Conservation (phyloP, 371 early-diverging fungal genomes). For the Apophysomyces sp. region DNA sequence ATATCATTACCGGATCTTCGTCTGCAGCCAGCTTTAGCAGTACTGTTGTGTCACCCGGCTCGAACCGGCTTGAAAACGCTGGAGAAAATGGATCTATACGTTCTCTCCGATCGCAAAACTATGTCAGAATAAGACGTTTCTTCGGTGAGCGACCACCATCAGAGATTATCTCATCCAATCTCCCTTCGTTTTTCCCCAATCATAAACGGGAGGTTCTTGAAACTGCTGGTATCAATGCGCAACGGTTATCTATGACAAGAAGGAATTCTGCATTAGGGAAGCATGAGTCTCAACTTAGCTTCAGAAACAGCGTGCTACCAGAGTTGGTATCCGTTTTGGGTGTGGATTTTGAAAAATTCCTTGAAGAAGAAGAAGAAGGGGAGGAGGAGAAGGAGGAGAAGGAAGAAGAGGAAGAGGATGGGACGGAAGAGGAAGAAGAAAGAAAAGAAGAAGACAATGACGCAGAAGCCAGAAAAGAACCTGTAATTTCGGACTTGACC, state of each 20-base stretch:
- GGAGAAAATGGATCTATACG: slow-evolving; percentile 2
- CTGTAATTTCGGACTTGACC: background rate
- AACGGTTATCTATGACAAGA: slow-evolving; percentile 44
- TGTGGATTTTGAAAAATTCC: slow-evolving; percentile 45
- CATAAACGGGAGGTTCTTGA: slow-evolving; percentile 49
- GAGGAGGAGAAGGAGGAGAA: slow-evolving; percentile 18
- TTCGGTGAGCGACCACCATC: slow-evolving; percentile 95
- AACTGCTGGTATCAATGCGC: slow-evolving; percentile 52
- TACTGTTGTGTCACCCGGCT: background rate
- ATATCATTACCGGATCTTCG: slow-evolving; percentile 25
- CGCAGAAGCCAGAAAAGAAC: background rate
- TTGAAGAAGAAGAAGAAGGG: slow-evolving; percentile 51
- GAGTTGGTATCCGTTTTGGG: slow-evolving; percentile 49
- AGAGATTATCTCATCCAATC: slow-evolving; percentile 83
- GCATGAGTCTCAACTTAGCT: slow-evolving; percentile 19
- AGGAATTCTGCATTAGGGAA: slow-evolving; percentile 23
- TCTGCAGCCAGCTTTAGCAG: background rate
- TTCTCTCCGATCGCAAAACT: slow-evolving; percentile 20
- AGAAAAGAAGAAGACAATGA: slow-evolving; percentile 32
- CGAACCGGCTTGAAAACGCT: background rate
- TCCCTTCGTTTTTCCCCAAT: slow-evolving; percentile 88
- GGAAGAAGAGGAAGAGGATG: slow-evolving; percentile 4
- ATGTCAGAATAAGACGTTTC: slow-evolving; percentile 45
- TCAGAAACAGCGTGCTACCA: slow-evolving; percentile 49
- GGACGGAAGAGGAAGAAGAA: slow-evolving; percentile 24